Evolutionary conservation across 106 monocot genomes (phyloP).

Genomic region (Dendrobium officinale): DNA sequence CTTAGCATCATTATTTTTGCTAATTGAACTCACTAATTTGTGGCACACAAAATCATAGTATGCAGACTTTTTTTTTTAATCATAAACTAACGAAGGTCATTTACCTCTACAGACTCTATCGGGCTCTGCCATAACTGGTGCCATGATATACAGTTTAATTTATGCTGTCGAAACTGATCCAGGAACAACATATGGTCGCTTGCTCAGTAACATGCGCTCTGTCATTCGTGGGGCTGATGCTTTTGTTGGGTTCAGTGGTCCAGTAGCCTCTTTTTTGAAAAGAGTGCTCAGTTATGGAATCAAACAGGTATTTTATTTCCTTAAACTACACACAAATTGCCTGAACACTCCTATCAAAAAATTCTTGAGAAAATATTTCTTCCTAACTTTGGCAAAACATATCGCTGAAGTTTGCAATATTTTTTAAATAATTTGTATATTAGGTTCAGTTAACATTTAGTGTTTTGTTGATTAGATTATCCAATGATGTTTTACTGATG

Average conservation of each 20-base stretch:
- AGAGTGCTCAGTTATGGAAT: conserved; percentile 44
- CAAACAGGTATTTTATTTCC: conserved; percentile 44
- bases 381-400: not conserved
- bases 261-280: conserved; percentile 48
- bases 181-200: conserved; percentile 55
- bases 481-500: not conserved
- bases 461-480: not conserved
- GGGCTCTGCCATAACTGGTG: conserved; percentile 43
- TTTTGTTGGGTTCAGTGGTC: conserved; percentile 25
- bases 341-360: not conserved
- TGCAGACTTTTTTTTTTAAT: not conserved
- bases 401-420: not conserved
- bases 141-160: conserved; percentile 93
- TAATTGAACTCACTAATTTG: not conserved
- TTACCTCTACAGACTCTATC: conserved; percentile 39
- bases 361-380: not conserved
- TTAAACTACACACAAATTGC: not conserved
- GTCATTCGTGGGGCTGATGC: conserved; percentile 43
- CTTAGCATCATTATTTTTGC: not conserved
- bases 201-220: conserved; percentile 60
- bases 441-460: not conserved
- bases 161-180: conserved; percentile 56
- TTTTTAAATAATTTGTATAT: not conserved
- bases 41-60: no score
- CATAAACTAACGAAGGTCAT: not conserved